phyloP scores from a whole-genome alignment of 2,329 filamentous ascomycete genomes.

The Magnaporthiopsis poae region DNA sequence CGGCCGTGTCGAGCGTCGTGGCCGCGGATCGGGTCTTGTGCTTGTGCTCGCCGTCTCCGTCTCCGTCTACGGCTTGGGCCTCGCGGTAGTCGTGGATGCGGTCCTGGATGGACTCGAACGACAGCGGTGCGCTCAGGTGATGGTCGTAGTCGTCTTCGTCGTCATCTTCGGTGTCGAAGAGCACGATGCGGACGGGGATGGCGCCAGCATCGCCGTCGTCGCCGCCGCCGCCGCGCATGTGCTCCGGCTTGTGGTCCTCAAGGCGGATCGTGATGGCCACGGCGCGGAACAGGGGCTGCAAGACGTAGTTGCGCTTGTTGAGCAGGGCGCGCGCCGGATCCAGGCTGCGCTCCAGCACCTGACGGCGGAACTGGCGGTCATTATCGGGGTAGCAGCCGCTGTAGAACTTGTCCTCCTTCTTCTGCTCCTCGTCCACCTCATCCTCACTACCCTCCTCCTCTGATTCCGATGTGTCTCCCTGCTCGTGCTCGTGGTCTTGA shows the following conservation, averaged over 20 bases:
- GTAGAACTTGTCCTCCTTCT: too few species aligned
- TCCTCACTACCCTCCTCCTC: not conserved
- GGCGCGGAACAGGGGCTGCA: not conserved
- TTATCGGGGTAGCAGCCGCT: not conserved
- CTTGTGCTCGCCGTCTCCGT: not conserved
- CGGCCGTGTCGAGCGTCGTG: not conserved
- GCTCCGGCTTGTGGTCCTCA: not conserved
- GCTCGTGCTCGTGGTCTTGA: too few species aligned
- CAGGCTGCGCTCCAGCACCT: not conserved
- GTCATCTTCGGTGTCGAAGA: not conserved
- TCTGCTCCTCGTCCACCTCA: too few species aligned
- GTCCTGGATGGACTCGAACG: not conserved
- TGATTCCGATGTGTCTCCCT: not conserved
- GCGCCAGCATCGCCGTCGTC: not conserved
- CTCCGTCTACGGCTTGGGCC: not conserved
- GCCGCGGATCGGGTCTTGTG: not conserved
- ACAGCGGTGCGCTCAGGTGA: not conserved
- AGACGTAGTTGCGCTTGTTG: slow-evolving; percentile 1
- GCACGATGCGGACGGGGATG: slow-evolving; percentile 1
- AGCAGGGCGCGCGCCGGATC: not conserved
- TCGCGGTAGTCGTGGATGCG: not conserved
- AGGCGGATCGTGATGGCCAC: not conserved
- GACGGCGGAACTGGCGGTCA: not conserved
- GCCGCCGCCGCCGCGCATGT: not conserved
- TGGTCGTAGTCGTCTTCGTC: not conserved